Evolutionary conservation across 1,139 yeast species (phyloP), one percentile per base, ranked within the genome.

Genomic region (Zygosaccharomyces sapae): DNA sequence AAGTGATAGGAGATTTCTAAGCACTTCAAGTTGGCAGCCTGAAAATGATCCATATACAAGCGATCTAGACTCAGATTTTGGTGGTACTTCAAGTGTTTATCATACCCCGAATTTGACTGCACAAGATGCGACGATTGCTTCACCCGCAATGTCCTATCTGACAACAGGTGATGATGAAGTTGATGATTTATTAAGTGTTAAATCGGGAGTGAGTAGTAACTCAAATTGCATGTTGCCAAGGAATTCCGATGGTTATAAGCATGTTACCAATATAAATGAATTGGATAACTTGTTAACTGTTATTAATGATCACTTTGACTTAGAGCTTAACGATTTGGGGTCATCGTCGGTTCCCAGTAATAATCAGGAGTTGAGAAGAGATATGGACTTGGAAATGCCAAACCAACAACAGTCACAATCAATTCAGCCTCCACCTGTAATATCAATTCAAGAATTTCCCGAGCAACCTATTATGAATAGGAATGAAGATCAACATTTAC

Each of bases 141-240:
- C 61, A 3, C 63, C 63, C 3, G 55, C 55, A 22, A 39, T 55
- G 34, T 55, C 58, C 2, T 47, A 53, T 41, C 41, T 58, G 29
- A 53, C 59, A 12, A 51, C 54, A 12, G 58, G 56, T 3, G 58
- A 55, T 31, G 58, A 55, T 9, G 63, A 61, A 40, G 45, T 56
- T 36, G 65, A 62, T 41, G 66, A 62, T 40, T 38, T 57, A 10
- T 38, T 58, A 50, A 56, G 68, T 56, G 53, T 68, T 41, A 49
- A 58, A 38, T 56, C 70, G 22, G 55, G 59, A 3, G 19, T 39
- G 19, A 41, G 39, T 9, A 46, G 44, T 34, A 52, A 48, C 22
- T 54, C 57, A 8, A 55, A 53, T 35, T 38, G 48, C 33, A 39
- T 56, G 31, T 42, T 57, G 22, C 61, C 63, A 20, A 42, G 55